Conservation (phyloP, 1,284 basidiomycete species). For the Cryptococcus sp. region DNA sequence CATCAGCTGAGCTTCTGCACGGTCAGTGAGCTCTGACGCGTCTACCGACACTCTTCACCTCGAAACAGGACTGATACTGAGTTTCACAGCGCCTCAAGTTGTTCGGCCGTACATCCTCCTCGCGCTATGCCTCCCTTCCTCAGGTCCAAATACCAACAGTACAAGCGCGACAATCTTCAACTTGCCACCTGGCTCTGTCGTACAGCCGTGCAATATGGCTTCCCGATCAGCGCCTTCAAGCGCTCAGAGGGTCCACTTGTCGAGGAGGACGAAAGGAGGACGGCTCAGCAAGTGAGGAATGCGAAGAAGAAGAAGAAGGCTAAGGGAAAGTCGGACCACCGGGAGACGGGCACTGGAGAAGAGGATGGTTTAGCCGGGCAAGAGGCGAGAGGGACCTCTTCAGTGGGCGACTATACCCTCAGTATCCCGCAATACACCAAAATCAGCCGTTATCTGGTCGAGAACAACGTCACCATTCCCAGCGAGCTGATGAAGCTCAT, state of each 20-base stretch:
- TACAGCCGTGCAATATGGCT: conserved; percentile 20
- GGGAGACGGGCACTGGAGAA: neutral
- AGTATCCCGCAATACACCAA: conserved; percentile 6
- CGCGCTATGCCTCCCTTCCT: conserved; percentile 10
- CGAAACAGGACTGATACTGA: too few relatives aligned
- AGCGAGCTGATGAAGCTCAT: conserved; percentile 18
- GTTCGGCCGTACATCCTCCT: too few relatives aligned
- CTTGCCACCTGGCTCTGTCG: conserved; percentile 17
- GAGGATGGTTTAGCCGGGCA: neutral
- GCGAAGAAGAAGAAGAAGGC: conserved; percentile 24
- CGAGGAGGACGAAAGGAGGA: conserved; percentile 1
- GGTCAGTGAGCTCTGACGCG: too few relatives aligned
- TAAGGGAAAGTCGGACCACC: conserved; percentile 17
- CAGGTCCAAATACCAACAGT: conserved; percentile 20
- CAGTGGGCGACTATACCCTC: conserved; percentile 5
- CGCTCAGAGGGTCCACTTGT: neutral
- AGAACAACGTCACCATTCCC: conserved; percentile 12
- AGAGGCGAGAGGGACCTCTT: too few relatives aligned
- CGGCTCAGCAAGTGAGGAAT: conserved; percentile 13
- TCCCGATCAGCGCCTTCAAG: conserved; percentile 7
- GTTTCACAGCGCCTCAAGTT: too few relatives aligned
- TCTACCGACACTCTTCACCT: too few relatives aligned
- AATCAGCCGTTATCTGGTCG: conserved; percentile 13
- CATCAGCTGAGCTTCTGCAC: too few relatives aligned
- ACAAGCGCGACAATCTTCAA: conserved; percentile 19